A percentile compares a stretch with the other conserved stretches of the same genome.
phyloP scores from a whole-genome alignment of 1,139 yeast species.

The Geotrichum carabidarum region DNA sequence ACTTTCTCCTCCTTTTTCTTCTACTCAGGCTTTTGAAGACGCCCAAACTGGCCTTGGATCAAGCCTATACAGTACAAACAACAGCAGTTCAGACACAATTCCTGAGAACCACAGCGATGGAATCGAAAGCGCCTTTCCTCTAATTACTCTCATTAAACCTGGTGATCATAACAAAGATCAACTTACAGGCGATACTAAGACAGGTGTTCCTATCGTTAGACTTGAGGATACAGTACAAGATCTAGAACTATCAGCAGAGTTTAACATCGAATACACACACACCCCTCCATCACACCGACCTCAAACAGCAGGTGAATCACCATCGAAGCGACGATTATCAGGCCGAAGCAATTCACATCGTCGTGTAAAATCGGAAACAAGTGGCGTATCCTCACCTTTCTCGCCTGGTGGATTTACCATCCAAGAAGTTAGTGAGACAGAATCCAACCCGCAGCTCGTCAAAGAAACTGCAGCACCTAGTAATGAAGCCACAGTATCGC shows the following conservation, averaged over 20 bases:
- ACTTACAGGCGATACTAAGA: not conserved
- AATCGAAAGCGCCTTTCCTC: constrained; percentile 3
- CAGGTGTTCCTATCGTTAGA: not conserved
- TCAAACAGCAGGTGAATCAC: not conserved
- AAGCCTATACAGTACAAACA: not conserved
- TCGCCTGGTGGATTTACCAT: not conserved
- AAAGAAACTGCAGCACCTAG: not conserved
- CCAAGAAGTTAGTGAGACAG: not conserved
- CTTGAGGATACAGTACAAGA: constrained; percentile 18
- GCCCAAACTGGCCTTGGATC: not conserved
- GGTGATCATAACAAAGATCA: constrained; percentile 9
- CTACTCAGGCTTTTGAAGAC: not conserved
- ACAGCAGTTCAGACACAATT: constrained; percentile 17
- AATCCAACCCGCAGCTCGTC: not conserved
- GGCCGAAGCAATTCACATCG: not conserved
- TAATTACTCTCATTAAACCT: constrained; percentile 10
- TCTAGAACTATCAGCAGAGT: not conserved
- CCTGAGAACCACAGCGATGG: constrained; percentile 7
- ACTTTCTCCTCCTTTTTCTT: not conserved
- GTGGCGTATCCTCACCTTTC: constrained; percentile 1
- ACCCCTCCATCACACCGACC: not conserved
- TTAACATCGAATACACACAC: constrained; percentile 1
- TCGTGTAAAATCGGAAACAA: constrained; percentile 7
- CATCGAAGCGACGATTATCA: constrained; percentile 5
- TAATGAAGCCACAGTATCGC: not conserved